Base-by-base conservation (phyloP, 108 stramenopile species). In the Epithemia pelagica region DNA sequence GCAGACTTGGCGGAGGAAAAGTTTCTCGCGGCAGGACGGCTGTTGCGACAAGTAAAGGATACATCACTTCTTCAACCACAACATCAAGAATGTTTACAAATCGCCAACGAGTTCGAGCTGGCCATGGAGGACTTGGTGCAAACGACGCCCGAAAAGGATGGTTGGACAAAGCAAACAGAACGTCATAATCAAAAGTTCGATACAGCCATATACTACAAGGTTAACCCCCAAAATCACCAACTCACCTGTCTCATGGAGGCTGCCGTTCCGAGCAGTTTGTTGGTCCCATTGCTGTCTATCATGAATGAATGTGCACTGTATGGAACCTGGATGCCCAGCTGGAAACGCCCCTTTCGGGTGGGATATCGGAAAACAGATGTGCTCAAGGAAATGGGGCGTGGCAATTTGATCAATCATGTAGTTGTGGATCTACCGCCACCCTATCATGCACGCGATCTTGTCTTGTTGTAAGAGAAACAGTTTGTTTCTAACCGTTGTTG, bases 251-350 rank as follows among this genome's bases (percentile, higher is more conserved):
- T 86, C 1, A 79, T 90, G 25, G 85, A 88, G 77, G 86, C 85
- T 21, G 83, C 87, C 1, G 80, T 91, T 56, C 67, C 69, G 26
- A 32, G 63, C 21, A 62, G 46, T 29, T 63, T 88, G 31, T 32
- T 91, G 54, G 82, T 86, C 5, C 87, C 90, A 0, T 56, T 91
- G 8, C 52, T 91, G 23, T 77, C 84, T 32, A 87, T 88, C 8
- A 65, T 91, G 26, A 91, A 88, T 65, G 90, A 91, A 68, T 78
- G 70, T 30, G 79, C 78, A 30, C 64, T 91, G 67, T 91, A 88
- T 62, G 54, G 61, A 1, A 78, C 76, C 1, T 91, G 90, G 90
- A 75, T 88, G 20, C 90, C 90, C 21, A 55, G 67, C 5, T 91
- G 64, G 60, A 67, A 62, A 23, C 58, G 54, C 0, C 90, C 90